These are phyloP conservation scores for Neostapfia colusana DNA, from an alignment of 176 grass and related monocot species.

Conservation along the genomic window DNA sequence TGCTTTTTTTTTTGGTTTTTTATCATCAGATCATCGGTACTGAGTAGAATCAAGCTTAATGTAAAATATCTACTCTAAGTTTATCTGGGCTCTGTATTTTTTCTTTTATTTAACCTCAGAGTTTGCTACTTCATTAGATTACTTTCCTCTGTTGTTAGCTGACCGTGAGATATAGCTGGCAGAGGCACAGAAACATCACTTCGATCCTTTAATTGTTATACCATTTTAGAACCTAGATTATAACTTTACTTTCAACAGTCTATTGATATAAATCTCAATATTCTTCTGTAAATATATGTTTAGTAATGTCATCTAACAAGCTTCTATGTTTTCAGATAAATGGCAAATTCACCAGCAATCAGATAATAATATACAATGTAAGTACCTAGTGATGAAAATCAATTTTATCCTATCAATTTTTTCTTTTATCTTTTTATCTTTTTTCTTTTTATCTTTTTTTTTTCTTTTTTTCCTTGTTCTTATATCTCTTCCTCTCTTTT, in stretches of 20 bases:
- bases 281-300: slow-evolving; percentile 17
- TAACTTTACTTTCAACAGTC: slow-evolving; percentile 17
- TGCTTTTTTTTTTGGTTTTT: background rate
- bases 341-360: slow-evolving; percentile 78
- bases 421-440: too few relatives aligned
- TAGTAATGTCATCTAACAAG: slow-evolving; percentile 11
- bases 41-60: background rate
- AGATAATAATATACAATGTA: slow-evolving; percentile 85
- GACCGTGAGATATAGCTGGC: background rate
- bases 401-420: slow-evolving; percentile 2
- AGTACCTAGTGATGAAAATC: slow-evolving; percentile 38
- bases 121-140: slow-evolving; percentile 13
- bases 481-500: too few relatives aligned
- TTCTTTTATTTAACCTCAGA: slow-evolving; percentile 30
- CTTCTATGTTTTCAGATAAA: slow-evolving; percentile 67
- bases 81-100: slow-evolving; percentile 9
- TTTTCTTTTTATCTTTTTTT: too few relatives aligned
- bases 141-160: slow-evolving; percentile 12
- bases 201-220: slow-evolving; percentile 1
- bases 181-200: background rate
- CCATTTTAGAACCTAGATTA: slow-evolving; percentile 18
- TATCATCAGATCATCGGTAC: slow-evolving; percentile 20
- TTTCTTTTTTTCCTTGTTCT: too few relatives aligned
- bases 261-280: slow-evolving; percentile 13
- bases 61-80: background rate